phyloP scores from a whole-genome alignment of 345 rosid species.

The Carallia brachiata region DNA sequence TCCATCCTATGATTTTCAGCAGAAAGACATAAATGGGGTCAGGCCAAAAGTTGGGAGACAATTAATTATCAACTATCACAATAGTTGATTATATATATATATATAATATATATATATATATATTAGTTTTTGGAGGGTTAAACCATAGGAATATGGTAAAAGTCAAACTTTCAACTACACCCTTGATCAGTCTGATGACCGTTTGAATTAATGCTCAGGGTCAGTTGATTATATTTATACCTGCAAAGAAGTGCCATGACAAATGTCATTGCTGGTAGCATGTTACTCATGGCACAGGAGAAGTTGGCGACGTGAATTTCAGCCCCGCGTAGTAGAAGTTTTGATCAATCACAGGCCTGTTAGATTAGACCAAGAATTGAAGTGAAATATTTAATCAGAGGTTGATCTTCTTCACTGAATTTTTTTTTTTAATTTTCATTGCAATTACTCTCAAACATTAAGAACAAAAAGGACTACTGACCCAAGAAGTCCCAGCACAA shows the following conservation, averaged over 20 bases:
- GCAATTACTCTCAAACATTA: not conserved
- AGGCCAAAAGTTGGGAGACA: not conserved
- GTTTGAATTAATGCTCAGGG: no score
- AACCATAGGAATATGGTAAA: no score
- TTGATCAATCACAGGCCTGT: conserved; percentile 34
- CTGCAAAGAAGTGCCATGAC: conserved; percentile 28
- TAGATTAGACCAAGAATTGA: not conserved
- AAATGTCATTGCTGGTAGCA: conserved; percentile 32
- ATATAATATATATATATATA: no score
- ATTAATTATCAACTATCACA: not conserved
- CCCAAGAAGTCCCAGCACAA: conserved; percentile 26
- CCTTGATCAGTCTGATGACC: no score
- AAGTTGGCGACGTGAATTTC: conserved; percentile 26
- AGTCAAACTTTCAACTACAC: no score
- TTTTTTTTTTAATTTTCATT: not conserved
- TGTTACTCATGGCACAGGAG: conserved; percentile 30
- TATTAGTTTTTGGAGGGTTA: no score
- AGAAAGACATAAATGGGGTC: not conserved
- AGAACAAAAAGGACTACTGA: not conserved
- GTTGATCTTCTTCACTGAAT: not conserved
- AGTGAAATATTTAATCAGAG: not conserved
- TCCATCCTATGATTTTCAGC: conserved; percentile 18
- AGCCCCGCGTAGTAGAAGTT: conserved; percentile 29
- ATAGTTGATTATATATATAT: no score
- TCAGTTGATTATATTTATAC: conserved; percentile 3